Evolutionary conservation across 2,329 filamentous ascomycete genomes (phyloP).

Genomic region (Paecilomyces variotii): DNA sequence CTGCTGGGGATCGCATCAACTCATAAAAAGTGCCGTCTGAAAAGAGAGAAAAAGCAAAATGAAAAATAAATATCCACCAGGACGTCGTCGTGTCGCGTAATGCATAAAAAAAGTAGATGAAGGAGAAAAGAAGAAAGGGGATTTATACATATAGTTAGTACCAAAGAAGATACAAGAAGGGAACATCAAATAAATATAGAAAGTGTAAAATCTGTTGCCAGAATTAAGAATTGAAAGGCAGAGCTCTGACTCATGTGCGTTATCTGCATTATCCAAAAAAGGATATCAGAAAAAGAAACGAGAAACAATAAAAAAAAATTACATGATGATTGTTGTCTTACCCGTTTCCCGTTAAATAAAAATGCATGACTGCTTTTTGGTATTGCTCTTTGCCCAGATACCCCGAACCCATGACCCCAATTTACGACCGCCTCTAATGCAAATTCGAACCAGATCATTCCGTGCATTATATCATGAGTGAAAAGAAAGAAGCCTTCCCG

Average conservation of each 20-base stretch:
- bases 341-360: slow-evolving; percentile 14
- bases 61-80: background rate
- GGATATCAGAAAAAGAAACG: background rate
- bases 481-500: background rate
- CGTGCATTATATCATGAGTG: background rate
- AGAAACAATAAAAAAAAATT: slow-evolving; percentile 1
- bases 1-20: background rate
- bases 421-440: background rate
- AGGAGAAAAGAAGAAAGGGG: background rate
- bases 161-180: background rate
- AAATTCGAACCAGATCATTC: background rate
- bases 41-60: background rate
- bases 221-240: background rate
- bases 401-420: background rate
- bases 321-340: slow-evolving; percentile 12
- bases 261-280: slow-evolving; percentile 1
- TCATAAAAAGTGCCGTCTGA: too few relatives aligned
- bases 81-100: background rate
- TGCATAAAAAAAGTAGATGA: background rate
- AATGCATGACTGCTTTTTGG: background rate
- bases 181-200: slow-evolving; percentile 1
- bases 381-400: background rate
- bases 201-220: slow-evolving; percentile 1
- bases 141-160: background rate
- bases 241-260: background rate